Base-by-base conservation (phyloP, 2,329 filamentous ascomycete species). In the Penicillium sp. region DNA sequence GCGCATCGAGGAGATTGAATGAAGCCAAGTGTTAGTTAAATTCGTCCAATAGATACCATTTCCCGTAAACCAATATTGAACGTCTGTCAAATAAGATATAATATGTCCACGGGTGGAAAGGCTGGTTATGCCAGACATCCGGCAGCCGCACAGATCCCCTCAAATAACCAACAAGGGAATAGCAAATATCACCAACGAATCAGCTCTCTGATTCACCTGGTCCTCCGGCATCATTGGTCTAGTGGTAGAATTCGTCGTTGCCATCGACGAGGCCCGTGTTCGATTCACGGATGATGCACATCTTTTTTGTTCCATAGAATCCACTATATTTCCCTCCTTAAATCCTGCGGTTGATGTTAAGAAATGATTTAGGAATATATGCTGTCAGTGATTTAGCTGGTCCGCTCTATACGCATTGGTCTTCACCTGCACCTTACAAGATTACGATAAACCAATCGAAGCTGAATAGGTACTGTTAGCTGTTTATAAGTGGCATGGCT, bases 211-310 rank as follows among this genome's bases (percentile, higher is more conserved):
- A 26, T 21, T 21, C 3, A 2, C n/a, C 28, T 19, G 35, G 32
- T 39, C 3, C 15, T 2, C 4, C 31, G 63, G 67, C 67, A 70
- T 69, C 66, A 67, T 69, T 70, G 67, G 67, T 70, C 67, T 70
- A 70, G 67, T 70, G 67, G 67, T 70, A 69, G 67, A 69, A 69
- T 69, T 69, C 66, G 61, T 69, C 67, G 67, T 69, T 69, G 67
- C 67, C 67, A 70, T 71, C 69, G 69, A 71, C 63, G 69, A 70
- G 69, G 68, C 69, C 68, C 69, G 68, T 68, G 69, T 71, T 71
- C 69, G 69, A 71, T 71, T 71, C 69, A 68, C 69, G 69, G 69
- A 69, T 69, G 57, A 61, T 62, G 56, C 57, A 61, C 41, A 21
- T 5, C 9, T 4, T 12, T 31, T 43, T n/a, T 2, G 1, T 17